Evolutionary conservation across 768 basidiomycete species (phyloP), one percentile per base, ranked within the genome.

Genomic region (Collybiopsis confluens): DNA sequence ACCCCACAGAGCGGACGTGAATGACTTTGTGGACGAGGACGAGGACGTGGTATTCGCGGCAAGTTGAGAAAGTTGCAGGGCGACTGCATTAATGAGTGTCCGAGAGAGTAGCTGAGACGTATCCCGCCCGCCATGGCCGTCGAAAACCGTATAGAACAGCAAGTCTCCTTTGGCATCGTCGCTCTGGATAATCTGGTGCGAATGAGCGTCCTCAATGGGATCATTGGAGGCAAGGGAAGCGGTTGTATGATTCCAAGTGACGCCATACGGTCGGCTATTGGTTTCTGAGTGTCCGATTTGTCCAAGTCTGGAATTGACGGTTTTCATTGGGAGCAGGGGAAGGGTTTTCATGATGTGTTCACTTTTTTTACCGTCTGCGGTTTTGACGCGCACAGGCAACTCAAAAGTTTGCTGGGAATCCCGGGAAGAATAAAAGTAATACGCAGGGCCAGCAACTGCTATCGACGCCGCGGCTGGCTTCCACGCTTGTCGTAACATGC

Each of bases 151-250:
- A 62, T 92, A 94, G 69, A 96, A 89, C 40, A 92, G 73, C 56
- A 88, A 78, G 62, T 91, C 90, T 13, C 88, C 87, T 59, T 85
- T 81, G n/a, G 79, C 70, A 2, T 70, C 71, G 62, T 89, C 83
- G 36, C 85, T 75, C 58, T 79, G 66, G 45, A 96, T 71, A 57
- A 93, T 73, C 53, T 85, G 82, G 56, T 79, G 77, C 3, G 89
- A 81, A 58, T 86, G 80, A 23, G 92, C 85, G 65, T 99, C 97
- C 69, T 99, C 97, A 48, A 97, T 85, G 7, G 93, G 91, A 55
- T 88, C 82, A 63, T 99, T 99, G 2, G 92, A 88, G 1, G 90
- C 75, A 33, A 98, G 73, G 30, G 77, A 80, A 16, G 91, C 90
- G 2, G 88, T 95, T 45, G 86, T 78, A 68, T 87, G 86, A 59